Conservation (phyloP, 371 early-diverging fungal genomes). For the Choanephora cucurbitarum region DNA sequence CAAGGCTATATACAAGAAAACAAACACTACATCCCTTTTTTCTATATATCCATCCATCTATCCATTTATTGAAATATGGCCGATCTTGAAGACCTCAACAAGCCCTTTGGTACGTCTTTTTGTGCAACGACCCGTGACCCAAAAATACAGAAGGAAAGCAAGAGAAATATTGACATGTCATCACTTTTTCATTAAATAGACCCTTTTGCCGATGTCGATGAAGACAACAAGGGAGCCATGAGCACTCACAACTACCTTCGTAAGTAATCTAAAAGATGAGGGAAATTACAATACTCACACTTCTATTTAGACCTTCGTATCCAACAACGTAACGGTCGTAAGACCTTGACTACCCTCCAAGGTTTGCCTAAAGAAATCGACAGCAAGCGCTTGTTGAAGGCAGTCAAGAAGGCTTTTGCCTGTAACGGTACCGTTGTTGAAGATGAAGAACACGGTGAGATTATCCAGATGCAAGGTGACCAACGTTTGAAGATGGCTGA, state of each 20-base stretch:
- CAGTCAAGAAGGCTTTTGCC: constrained; percentile 93
- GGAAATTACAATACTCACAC: constrained; percentile 17
- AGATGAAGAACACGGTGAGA: constrained; percentile 87
- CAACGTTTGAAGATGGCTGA: constrained; percentile 82
- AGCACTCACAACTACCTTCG: constrained; percentile 68
- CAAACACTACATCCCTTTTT: constrained; percentile 15
- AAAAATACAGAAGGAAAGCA: constrained; percentile 5
- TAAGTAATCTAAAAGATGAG: constrained; percentile 47
- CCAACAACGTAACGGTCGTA: constrained; percentile 96
- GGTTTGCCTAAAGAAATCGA: constrained; percentile 87
- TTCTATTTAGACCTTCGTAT: constrained; percentile 83
- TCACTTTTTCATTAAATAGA: constrained; percentile 45
- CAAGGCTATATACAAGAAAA: neutral
- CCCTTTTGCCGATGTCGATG: constrained; percentile 81
- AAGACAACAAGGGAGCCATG: constrained; percentile 52
- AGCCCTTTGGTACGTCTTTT: constrained; percentile 33
- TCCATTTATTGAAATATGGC: constrained; percentile 30
- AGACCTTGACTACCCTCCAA: constrained; percentile 93
- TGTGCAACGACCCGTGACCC: neutral
- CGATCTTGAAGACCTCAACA: constrained; percentile 43
- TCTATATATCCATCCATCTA: constrained; percentile 30
- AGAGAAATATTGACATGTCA: constrained; percentile 10
- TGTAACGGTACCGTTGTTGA: constrained; percentile 94
- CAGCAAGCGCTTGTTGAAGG: constrained; percentile 87
- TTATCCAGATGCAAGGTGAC: constrained; percentile 96